Base-by-base conservation (phyloP, 2,329 filamentous ascomycete genomes). In the Cladophialophora immunda region DNA sequence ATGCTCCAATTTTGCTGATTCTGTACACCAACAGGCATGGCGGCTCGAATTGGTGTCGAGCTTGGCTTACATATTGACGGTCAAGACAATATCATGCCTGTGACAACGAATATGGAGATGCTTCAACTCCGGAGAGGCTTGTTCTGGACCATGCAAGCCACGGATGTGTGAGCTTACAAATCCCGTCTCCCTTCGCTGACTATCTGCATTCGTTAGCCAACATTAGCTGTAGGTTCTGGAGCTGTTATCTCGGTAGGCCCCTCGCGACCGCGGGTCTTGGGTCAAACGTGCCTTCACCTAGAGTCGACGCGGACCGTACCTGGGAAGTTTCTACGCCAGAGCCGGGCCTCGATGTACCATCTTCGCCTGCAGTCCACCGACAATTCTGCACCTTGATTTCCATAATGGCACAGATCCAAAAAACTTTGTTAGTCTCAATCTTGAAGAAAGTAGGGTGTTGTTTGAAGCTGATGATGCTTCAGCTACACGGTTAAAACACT, bases 1-100 rank as follows among this genome's bases (percentile, higher is more conserved):
- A 13, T 52, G 19, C 47, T 17, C n/a, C 47, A 52, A 25, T 52
- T 9, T 19, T 22, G n/a, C 19, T 52, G 8, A 52, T 15, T 52
- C 8, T 25, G 8, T 22, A 52, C 15, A 29, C 8, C 27, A 52
- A 52, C 27, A 52, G 47, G 47, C 7, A 52, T 52, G 47, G 27
- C 19, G 19, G n/a, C 27, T 22, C 47, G 27, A 6, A 22, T 52
- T 2, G 15, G 19, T 29, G 27, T 29, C 47, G 47, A 22, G 5
- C 47, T 52, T 9, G 47, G 47, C 47, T 29, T 52, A 17, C 47
- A 52, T 52, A 19, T 52, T 15, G 27, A 52, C 47, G 34, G 34
- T 15, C 34, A 38, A 38, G 3, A 4, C 3, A 9, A 38, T 38
- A 15, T 38, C 13, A 38, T 15, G 13, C 13, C 34, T 3, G 34